Percentiles rank a stretch among this genome's conserved stretches.
These are phyloP conservation scores for Fusarium buxicola DNA, from an alignment of 2,329 filamentous ascomycete species.

Conservation along the genomic window DNA sequence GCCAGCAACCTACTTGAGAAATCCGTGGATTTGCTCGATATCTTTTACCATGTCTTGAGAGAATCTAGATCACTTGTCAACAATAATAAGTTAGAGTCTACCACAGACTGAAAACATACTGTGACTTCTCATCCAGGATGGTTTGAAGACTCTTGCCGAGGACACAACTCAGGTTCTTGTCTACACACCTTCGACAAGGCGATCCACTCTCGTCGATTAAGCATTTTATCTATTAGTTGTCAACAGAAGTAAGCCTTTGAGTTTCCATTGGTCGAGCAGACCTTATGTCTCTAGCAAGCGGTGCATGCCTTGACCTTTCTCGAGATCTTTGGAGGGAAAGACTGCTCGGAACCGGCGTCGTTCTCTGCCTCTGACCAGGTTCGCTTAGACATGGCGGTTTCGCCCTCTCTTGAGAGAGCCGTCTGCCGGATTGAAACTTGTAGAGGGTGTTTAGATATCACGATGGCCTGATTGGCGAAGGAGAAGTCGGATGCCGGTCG, in stretches of 20 bases:
- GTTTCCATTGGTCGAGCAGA: conserved; percentile 11
- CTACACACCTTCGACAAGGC: conserved; percentile 51
- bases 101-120: conserved; percentile 38
- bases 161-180: conserved; percentile 50
- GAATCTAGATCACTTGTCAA: background rate
- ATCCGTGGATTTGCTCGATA: conserved; percentile 26
- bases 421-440: background rate
- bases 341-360: conserved; percentile 2
- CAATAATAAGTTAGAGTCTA: too few relatives aligned
- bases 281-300: conserved; percentile 54
- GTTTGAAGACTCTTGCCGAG: conserved; percentile 54
- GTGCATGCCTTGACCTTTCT: conserved; percentile 54
- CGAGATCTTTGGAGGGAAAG: conserved; percentile 44
- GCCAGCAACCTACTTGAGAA: conserved; percentile 24
- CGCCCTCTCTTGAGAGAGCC: background rate
- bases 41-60: conserved; percentile 21
- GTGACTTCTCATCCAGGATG: conserved; percentile 52
- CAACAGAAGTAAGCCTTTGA: background rate
- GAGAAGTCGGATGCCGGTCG: background rate
- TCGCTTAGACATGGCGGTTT: conserved; percentile 25
- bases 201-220: conserved; percentile 53
- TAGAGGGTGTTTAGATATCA: conserved; percentile 23
- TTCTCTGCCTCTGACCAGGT: conserved; percentile 31
- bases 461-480: conserved; percentile 26
- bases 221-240: conserved; percentile 50